Evolutionary conservation across 1,284 basidiomycete species (phyloP), one percentile per base, ranked within the genome.

Genomic region (Rhodotorula sp.): DNA sequence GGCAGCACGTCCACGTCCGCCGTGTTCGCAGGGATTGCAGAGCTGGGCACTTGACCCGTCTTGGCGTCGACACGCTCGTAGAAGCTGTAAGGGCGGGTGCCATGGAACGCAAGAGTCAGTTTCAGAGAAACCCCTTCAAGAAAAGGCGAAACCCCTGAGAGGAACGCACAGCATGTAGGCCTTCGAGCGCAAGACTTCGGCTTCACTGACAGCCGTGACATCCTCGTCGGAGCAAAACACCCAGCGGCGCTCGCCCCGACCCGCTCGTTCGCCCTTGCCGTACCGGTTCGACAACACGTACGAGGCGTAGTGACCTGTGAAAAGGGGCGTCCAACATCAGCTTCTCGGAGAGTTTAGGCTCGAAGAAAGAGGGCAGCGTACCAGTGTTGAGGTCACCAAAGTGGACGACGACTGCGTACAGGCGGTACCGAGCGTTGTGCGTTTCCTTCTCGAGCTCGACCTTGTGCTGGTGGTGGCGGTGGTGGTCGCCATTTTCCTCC

Each of bases 131-230:
- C 6, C 28, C 59, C 5, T 4, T 4, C 10, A 47, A 15, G 48
- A 6, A 34, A 16, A 50, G 15, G 38, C 31, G 54, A 14, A 10
- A n/a, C n/a, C 2, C 12, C 31, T 23, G 26, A 31, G 19, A 34
- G 45, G 19, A 43, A 66, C 74, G 66, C 58, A 76, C 80, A 92
- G 89, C 70, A 97, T 86, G 81, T 97, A 97, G 31, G 93, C 93
- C 80, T 91, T 94, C 68, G 89, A 88, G 79, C 89, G 89, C 76
- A 95, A 83, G 12, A 95, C 94, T 80, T 97, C 94, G 56, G 93
- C 91, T 57, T 95, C 82, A 57, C 88, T 87, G 5, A 90, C 88
- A 45, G 91, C 83, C 60, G 90, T 85, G 16, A 97, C 92, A 60
- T 87, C 82, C 2, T 90, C 92, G 79, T 92, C 90, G 80, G 84